Base-by-base conservation (phyloP, 495 filamentous ascomycete species). In the Eremomyces bilateralis region DNA sequence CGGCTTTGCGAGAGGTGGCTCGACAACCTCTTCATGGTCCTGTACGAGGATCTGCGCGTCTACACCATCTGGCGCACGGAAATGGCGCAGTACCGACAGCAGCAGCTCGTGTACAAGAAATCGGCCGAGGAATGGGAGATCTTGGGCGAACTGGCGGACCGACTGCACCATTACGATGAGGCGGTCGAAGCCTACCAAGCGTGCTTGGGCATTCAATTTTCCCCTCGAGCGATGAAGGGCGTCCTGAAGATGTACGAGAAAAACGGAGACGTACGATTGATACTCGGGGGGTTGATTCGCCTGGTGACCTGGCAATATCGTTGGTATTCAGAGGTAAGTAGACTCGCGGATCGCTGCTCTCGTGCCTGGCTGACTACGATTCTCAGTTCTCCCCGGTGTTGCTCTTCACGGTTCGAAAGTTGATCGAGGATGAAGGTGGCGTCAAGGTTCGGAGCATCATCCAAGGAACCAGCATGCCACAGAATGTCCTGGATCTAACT, bases 31-130 rank as follows among this genome's bases (percentile, higher is more conserved):
- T 95, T 97, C 61, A 97, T 97, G 88, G 85, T 95, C 0, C 67
- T 95, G 1, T 97, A 95, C 49, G 88, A 97, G 53, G 88, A 97
- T 48, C 68, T 97, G 6, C 80, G 88, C 20, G 83, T 97, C 37
- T 97, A 95, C 58, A 95, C 88, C 25, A 95, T 97, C 51, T 97
- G 88, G 88, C 74, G 88, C 25, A 93, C 88, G 2, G 90, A 95
- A 54, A 80, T 94, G 71, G 78, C 81, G 3, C 85, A 92, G 44
- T 85, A 74, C 46, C 73, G 79, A 15, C 78, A 85, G 29, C 83
- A 93, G 50, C 70, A 76, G 25, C 74, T 85, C 47, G 74, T 80
- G 31, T 95, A 95, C 61, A 84, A 80, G 56, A 97, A 95, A 55
- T 83, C 76, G 2, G 73, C 88, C 5, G 81, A 90, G 39, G 88